phyloP scores from a whole-genome alignment of 371 early-diverging fungal genomes.

The Funneliformis caledonium region DNA sequence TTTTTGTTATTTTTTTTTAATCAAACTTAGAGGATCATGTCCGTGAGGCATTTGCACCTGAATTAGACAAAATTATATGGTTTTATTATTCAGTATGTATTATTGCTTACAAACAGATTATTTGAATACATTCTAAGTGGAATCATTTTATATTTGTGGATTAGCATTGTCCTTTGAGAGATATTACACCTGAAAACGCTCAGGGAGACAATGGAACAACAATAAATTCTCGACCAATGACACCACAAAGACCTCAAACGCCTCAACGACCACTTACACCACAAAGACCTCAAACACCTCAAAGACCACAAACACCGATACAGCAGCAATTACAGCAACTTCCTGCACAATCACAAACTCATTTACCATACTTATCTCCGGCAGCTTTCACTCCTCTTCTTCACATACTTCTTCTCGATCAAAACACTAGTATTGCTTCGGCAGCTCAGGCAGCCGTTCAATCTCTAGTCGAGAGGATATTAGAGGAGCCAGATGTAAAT shows the following conservation, averaged over 20 bases:
- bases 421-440: conserved; percentile 52
- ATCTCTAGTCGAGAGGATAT: conserved; percentile 51
- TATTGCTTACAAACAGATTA: not conserved
- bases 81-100: conserved; percentile 56
- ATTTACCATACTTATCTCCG: conserved; percentile 46
- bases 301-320: conserved; percentile 36
- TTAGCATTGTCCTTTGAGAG: conserved; percentile 36
- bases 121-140: not conserved
- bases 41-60: conserved; percentile 57
- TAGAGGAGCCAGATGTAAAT: conserved; percentile 37
- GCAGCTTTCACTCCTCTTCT: conserved; percentile 49
- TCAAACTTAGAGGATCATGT: conserved; percentile 52
- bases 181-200: not conserved
- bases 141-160: not conserved
- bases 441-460: conserved; percentile 55
- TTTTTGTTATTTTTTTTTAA: not conserved
- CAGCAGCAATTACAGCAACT: conserved; percentile 16
- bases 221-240: conserved; percentile 1
- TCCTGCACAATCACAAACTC: conserved; percentile 24
- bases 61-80: conserved; percentile 56
- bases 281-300: conserved; percentile 33
- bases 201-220: not conserved
- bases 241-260: conserved; percentile 18
- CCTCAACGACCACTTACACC: conserved; percentile 10
- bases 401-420: conserved; percentile 53